Base-by-base conservation (phyloP, 331 rosid genomes). In the Telfairia occidentalis region DNA sequence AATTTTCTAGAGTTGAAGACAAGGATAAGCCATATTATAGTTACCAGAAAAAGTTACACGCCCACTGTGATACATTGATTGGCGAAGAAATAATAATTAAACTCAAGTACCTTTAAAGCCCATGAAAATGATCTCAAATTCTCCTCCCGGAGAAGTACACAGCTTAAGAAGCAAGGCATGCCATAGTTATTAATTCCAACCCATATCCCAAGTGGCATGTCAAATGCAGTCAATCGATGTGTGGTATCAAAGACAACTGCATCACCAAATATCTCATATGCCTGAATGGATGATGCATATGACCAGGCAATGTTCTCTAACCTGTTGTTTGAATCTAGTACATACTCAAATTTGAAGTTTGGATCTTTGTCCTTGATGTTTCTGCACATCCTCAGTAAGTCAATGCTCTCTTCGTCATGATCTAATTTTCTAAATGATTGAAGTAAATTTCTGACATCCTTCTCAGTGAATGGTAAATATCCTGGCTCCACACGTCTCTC, bases 91-190 rank as follows among this genome's bases (percentile, higher is more conserved):
- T 34, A 78, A 4, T 69, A 72, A 26, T 35, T 37, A 61, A 79
- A 50, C 52, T 70, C 63, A 40, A 73, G 77, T 90, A 93, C 98
- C 98, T 93, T 89, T 69, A 89, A 63, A 42, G 97, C 96, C 98
- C 98, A 93, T 37, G 96, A 84, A 87, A 83, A 86, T 3, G 97
- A 93, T 83, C 88, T 87, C 76, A 85, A 61, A 42, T 84, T 89
- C 87, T 93, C 97, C 73, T 93, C 98, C 63, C 90, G 89, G 29
- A 93, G 81, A 76, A 93, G 96, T 77, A 78, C 92, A 35, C 98
- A 93, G 72, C 98, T 95, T 78, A 93, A 93, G 86, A 93, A 88
- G 89, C 98, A 93, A 75, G 98, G 97, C 98, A 91, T 93, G 65
- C 98, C 97, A 82, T 90, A 91, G 81, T 93, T 93, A 78, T 93